Base-by-base conservation (phyloP, 495 filamentous ascomycete genomes). In the Glarea lozoyensis region DNA sequence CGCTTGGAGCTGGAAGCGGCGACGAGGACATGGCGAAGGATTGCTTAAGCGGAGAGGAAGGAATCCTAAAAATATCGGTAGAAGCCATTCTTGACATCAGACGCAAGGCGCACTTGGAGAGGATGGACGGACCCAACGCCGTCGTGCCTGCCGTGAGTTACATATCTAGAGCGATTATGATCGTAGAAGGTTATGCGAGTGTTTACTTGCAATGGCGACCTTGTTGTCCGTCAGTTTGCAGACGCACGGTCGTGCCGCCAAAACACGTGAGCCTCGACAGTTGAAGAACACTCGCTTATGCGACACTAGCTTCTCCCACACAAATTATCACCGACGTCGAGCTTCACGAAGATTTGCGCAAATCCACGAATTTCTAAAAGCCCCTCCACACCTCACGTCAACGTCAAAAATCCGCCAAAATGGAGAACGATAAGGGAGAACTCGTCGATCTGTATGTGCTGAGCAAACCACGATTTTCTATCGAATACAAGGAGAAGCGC, bases 351-450 rank as follows among this genome's bases (percentile, higher is more conserved):
- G 17, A 37, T 45, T 32, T 32, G 13, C 34, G 50, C 37, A 42
- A 51, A 40, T 16, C 29, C 30, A 40, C 45, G 18, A 46, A 43
- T 32, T 42, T 33, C 53, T n/a, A n/a, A n/a, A 52, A 43, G 46
- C 37, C 51, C 32, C 39, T 19, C 37, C 32, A 43, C 46, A 49
- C 46, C 16, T 47, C 25, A 53, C 40, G 40, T 31, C 37, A 48
- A 10, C 24, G 61, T 57, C 61, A 58, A 62, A 60, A 61, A 59
- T 64, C 65, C 66, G 67, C 62, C 64, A 80, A 71, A 62, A 93
- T 93, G 87, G 87, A 94, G 73, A 93, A 93, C 82, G 87, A 93
- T 71, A 86, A 86, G 73, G 90, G 92, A 77, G 88, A 96, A 65
- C 86, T 96, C 72, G 92, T 97, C 69, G 92, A 98, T 73, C 86